These are phyloP conservation scores for Aspergillus costaricaensis DNA, from an alignment of 2,329 filamentous ascomycete genomes.

Conservation along the genomic window DNA sequence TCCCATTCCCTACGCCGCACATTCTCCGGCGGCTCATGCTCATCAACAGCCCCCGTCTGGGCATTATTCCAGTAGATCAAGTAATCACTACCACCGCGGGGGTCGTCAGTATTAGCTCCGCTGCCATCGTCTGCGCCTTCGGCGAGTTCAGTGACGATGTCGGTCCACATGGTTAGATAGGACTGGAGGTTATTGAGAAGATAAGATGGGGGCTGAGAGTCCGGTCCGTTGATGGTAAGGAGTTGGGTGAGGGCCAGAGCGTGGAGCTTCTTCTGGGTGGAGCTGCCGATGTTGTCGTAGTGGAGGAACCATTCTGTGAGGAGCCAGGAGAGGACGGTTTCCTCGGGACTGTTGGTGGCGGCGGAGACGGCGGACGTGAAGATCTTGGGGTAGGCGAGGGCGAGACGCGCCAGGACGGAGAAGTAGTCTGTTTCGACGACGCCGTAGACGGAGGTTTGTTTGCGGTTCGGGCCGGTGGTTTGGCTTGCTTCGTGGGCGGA, in stretches of 20 bases:
- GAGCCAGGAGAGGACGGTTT: conserved; percentile 45
- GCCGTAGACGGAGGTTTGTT: conserved; percentile 67
- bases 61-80: conserved; percentile 43
- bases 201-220: conserved; percentile 41
- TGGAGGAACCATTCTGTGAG: conserved; percentile 52
- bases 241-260: conserved; percentile 50
- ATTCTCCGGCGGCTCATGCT: conserved; percentile 44
- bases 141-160: conserved; percentile 47
- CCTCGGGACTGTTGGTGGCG: conserved; percentile 35
- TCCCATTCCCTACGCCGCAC: conserved; percentile 44
- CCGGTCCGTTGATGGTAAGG: conserved; percentile 40
- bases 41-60: conserved; percentile 35
- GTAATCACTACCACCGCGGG: conserved; percentile 39
- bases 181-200: conserved; percentile 49
- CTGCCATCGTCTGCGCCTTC: conserved; percentile 45
- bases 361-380: conserved; percentile 59
- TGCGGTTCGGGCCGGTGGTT: conserved; percentile 77
- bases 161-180: conserved; percentile 51
- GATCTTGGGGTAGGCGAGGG: conserved; percentile 68
- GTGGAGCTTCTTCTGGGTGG: conserved; percentile 51
- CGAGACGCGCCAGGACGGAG: conserved; percentile 75
- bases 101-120: conserved; percentile 37
- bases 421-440: conserved; percentile 85
- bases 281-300: conserved; percentile 51
- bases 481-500: conserved; percentile 73